These are phyloP conservation scores for Physcomitrellopsis africana DNA, from an alignment of 225 moss, liverwort and hornwort genomes.

Conservation along the genomic window DNA sequence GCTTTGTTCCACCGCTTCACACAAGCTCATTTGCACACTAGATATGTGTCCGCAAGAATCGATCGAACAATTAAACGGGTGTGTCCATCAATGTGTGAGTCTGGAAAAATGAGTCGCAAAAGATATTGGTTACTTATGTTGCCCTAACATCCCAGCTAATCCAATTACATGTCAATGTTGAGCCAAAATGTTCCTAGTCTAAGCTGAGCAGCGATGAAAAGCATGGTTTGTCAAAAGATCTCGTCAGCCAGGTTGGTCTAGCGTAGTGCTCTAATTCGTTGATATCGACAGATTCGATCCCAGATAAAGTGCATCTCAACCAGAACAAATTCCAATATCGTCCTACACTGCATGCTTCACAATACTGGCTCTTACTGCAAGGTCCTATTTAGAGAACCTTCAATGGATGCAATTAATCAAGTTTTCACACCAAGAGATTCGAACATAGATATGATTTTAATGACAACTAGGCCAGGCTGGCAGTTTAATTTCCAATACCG, in stretches of 20 bases:
- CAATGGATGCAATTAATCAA: slow-evolving; percentile 19
- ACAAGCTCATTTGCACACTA: neutral
- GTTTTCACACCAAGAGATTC: neutral
- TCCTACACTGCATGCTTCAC: slow-evolving; percentile 1
- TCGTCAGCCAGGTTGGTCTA: slow-evolving; percentile 21
- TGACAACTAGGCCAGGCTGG: no score
- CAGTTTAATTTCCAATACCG: no score
- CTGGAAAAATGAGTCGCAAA: no score
- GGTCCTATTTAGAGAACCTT: neutral
- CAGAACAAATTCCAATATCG: neutral
- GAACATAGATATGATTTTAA: no score
- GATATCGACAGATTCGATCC: neutral
- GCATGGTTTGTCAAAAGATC: slow-evolving; percentile 13
- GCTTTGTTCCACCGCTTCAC: neutral
- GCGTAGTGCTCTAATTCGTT: neutral
- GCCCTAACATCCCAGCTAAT: no score
- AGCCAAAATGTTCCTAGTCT: no score
- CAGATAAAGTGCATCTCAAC: neutral
- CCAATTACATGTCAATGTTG: neutral
- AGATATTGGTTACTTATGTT: no score
- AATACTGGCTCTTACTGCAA: neutral
- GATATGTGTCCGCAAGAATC: no score
- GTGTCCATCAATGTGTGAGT: no score
- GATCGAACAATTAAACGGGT: no score
- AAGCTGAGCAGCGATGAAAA: neutral